Percentiles rank a stretch among this genome's conserved stretches.
Evolutionary conservation across 164 flowering plant species (phyloP).

Genomic region (Santalum album): DNA sequence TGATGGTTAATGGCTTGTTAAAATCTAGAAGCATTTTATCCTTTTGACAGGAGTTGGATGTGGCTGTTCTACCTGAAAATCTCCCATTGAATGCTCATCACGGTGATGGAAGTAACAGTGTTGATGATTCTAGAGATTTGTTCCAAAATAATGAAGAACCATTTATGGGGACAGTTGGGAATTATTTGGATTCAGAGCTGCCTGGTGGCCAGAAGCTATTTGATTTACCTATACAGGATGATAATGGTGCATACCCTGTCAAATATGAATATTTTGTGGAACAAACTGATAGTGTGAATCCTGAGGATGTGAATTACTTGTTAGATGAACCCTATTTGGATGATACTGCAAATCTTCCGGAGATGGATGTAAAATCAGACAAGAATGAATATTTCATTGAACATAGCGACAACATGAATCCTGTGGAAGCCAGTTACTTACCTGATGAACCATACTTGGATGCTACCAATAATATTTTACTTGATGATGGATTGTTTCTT

Average conservation of each 20-base stretch:
- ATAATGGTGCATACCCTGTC: conserved; percentile 14
- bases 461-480: conserved; percentile 18
- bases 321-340: not conserved
- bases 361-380: not conserved
- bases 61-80: conserved; percentile 14
- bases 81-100: conserved; percentile 16
- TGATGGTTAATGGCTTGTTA: not conserved
- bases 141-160: conserved; percentile 22
- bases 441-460: conserved; percentile 28
- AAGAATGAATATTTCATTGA: not conserved
- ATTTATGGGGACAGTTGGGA: conserved; percentile 7
- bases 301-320: not conserved
- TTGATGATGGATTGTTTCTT: conserved; percentile 27
- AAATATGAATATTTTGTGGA: conserved; percentile 19
- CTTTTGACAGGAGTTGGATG: conserved; percentile 24
- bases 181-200: conserved; percentile 8
- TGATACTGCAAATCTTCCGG: not conserved
- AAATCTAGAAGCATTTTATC: not conserved
- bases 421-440: conserved; percentile 14
- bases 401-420: conserved; percentile 9
- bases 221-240: conserved; percentile 19
- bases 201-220: conserved; percentile 10
- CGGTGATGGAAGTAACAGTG: conserved; percentile 24
- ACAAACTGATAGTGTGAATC: not conserved
- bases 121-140: conserved; percentile 9